Evolutionary conservation across 345 rosid genomes (phyloP), one percentile per base, ranked within the genome.

Genomic region (Dipteronia dyeriana): DNA sequence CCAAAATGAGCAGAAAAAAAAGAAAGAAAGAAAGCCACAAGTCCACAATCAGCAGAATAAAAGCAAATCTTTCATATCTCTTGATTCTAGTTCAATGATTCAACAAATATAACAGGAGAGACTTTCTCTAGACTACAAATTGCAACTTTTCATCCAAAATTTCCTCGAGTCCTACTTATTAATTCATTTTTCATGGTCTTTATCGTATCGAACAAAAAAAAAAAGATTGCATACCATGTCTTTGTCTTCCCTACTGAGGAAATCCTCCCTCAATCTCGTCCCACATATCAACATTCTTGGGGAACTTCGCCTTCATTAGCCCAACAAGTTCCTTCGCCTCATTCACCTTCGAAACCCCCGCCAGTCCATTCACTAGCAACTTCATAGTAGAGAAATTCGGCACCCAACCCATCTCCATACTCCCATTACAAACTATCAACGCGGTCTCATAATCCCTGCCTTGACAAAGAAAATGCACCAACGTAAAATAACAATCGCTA

Each of bases 251-350:
- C 87, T 83, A 88, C 61, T 79, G 88, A 0, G 93, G 85, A 83
- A 96, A 87, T 23, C 75, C 86, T 1, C 96, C 92, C 85, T 92
- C 97, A 4, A 96, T 79, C 79, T 92, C 99, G 72, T 88, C 82
- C 99, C 99, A 96, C 84, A 81, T 31, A 66, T 85, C 88, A 3
- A 59, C 78, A 19, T 83, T 89, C 79, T 79, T 87, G 0, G 84
- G 7, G 79, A 96, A 88, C 82, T 73, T 87, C 84, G 82, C 82
- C 85, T 92, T 94, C 56, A 96, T 80, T 47, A 79, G 75, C 73
- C 64, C 79, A 41, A 89, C 76, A 22, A 92, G 88, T 75, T 84
- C 88, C 61, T 83, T 86, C 0, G 97, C 99, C 83, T 92, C 94
- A 0, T 79, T 86, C 2, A 91, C 87, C 73, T 87, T 92, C 0